Conservation (phyloP, 2,329 filamentous ascomycete genomes). For the Sporothrix euskadiensis region DNA sequence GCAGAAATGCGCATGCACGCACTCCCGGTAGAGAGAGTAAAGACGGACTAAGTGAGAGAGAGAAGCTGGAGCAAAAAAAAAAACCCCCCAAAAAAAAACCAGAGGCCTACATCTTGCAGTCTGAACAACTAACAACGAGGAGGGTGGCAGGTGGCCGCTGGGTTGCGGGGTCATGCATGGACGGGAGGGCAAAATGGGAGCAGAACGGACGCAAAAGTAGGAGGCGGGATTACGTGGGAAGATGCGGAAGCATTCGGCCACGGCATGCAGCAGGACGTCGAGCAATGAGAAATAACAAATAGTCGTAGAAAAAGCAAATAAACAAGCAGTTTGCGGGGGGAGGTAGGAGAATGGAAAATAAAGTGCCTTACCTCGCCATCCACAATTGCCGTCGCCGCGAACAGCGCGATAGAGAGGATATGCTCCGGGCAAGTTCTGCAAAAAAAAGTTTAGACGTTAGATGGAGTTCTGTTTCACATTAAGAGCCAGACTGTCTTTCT, state of each 20-base stretch:
- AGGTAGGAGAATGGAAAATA: not conserved
- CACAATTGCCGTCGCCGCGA: slow-evolving; percentile 92
- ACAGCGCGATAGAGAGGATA: slow-evolving; percentile 87
- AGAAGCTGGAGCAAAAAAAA: not conserved
- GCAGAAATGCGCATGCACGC: not conserved
- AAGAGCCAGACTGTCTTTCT: not conserved
- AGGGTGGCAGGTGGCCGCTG: slow-evolving; percentile 9
- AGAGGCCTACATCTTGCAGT: not conserved
- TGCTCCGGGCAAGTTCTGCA: slow-evolving; percentile 76
- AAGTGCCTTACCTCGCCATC: slow-evolving; percentile 81
- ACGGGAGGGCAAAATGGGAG: slow-evolving; percentile 15
- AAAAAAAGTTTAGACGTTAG: slow-evolving; percentile 8
- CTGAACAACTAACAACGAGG: not conserved
- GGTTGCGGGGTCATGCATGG: slow-evolving; percentile 23
- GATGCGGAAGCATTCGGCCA: not conserved
- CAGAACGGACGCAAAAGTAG: not conserved
- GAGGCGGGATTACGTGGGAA: not conserved
- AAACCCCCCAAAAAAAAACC: not conserved
- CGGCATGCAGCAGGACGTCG: not conserved
- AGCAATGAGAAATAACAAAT: not conserved
- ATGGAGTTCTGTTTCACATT: not conserved
- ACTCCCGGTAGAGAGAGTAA: not conserved
- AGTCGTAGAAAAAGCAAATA: not conserved
- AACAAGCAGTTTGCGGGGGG: not conserved
- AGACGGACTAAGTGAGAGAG: not conserved